A percentile compares a stretch with the other conserved stretches of the same genome.
These are phyloP conservation scores for Cystoisospora suis DNA, from an alignment of 169 alveolate species.

Conservation along the genomic window DNA sequence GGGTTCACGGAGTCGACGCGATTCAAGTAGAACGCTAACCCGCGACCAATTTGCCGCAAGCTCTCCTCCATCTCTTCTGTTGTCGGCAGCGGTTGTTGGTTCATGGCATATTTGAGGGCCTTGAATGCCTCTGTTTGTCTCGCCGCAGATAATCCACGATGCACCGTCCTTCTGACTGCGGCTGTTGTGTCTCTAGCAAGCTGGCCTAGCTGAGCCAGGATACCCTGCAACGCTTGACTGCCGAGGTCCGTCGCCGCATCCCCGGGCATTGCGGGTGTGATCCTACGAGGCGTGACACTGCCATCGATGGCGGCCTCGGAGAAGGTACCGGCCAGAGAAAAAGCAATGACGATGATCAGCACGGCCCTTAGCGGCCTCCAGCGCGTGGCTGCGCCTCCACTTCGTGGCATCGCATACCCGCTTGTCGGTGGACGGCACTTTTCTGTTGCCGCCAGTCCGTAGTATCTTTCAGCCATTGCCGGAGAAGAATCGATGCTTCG, in stretches of 20 bases:
- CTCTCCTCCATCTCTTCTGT: background rate
- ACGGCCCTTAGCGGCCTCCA: too few species aligned
- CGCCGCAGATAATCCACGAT: background rate
- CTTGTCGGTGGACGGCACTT: background rate
- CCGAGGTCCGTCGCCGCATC: background rate
- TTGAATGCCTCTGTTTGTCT: background rate
- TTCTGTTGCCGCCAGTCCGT: background rate
- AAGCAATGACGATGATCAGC: too few species aligned
- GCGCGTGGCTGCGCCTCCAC: too few species aligned
- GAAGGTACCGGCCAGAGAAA: too few species aligned
- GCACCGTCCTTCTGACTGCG: background rate
- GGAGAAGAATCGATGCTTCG: too few species aligned
- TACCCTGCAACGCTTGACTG: background rate
- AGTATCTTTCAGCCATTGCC: too few species aligned
- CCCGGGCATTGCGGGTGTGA: too few species aligned
- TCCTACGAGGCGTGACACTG: too few species aligned
- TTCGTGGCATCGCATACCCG: background rate
- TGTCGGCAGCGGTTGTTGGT: background rate
- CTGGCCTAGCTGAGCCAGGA: background rate
- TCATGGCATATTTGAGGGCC: constrained; percentile 1
- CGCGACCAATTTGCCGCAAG: background rate
- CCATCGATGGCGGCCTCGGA: too few species aligned
- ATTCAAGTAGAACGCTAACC: background rate
- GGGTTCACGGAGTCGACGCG: background rate
- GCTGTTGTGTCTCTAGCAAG: background rate